Base-by-base conservation (phyloP, 2,329 filamentous ascomycete genomes). In the Daldinia sp. region DNA sequence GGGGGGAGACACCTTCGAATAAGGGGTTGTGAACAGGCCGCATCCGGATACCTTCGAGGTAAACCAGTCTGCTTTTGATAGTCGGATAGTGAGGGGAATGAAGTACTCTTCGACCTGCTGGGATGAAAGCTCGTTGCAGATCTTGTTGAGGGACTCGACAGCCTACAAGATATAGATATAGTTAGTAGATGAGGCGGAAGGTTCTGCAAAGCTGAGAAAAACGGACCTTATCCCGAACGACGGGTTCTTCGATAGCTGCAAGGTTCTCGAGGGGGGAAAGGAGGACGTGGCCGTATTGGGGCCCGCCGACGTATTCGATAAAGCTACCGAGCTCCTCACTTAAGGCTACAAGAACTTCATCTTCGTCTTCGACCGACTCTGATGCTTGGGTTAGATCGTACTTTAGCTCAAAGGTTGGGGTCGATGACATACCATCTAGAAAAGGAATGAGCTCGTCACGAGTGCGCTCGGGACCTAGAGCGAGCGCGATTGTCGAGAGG, bases 41-140 rank as follows among this genome's bases (percentile, higher is more conserved):
- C 94, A 97, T 66, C 94, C 95, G 29, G 95, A 99, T 69, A 99
- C 95, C 82, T 98, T 99, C 69, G 95, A 98, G 60, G 95, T 99
- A 80, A 99, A 99, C 95, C 95, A 99, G 81, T 99, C 95, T 80
- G 95, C 95, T 86, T 98, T 99, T 69, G 95, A 96, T 65, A 99
- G 91, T 76, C 95, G 93, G 75, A 96, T 87, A 63, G 94, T 94
- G 75, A 99, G 90, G 66, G 95, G 95, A 72, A 99, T 94, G 82
- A 98, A 98, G 80, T 94, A 92, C 74, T 97, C 92, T 83, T 99
- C 95, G 76, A 98, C 90, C 82, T 99, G 95, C 78, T 93, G 87
- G 72, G 93, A 83, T 51, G 93, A 96, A 58, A 99, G 86, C 77
- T 97, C 89, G 76, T 89, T 88, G 86, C 95, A 98, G 78, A 99